Conservation (phyloP, 2,329 filamentous ascomycete genomes). For the Penicillium vulpinum region DNA sequence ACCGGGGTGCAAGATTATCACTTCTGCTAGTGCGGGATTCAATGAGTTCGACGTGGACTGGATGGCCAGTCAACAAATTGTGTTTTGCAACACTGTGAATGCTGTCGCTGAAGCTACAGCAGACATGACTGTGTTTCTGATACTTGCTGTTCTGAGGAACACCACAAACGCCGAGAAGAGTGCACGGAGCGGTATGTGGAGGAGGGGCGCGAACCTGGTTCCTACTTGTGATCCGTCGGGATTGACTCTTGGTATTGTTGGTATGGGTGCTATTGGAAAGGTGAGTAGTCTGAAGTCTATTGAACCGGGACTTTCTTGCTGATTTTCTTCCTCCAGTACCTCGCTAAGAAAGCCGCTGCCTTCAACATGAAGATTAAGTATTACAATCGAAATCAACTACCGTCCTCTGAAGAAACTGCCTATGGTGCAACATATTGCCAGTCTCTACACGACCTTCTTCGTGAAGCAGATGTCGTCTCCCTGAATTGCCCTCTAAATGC, state of each 20-base stretch:
- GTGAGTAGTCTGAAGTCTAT: slow-evolving; percentile 12
- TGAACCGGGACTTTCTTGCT: not conserved
- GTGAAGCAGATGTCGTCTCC: slow-evolving; percentile 45
- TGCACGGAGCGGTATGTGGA: slow-evolving; percentile 43
- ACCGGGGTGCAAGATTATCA: slow-evolving; percentile 49
- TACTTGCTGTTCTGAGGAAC: slow-evolving; percentile 51
- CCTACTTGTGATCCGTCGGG: slow-evolving; percentile 47
- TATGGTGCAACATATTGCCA: slow-evolving; percentile 41
- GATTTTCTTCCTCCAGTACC: slow-evolving; percentile 20
- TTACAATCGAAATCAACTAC: slow-evolving; percentile 43
- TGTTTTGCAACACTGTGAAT: slow-evolving; percentile 57
- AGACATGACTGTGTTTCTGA: slow-evolving; percentile 53
- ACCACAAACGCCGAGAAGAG: slow-evolving; percentile 43
- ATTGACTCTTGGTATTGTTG: slow-evolving; percentile 51
- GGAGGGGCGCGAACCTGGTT: slow-evolving; percentile 24
- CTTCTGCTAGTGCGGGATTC: slow-evolving; percentile 51
- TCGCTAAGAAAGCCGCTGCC: slow-evolving; percentile 42
- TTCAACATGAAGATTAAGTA: slow-evolving; percentile 51
- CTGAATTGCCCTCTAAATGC: slow-evolving; percentile 52
- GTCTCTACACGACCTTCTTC: slow-evolving; percentile 44
- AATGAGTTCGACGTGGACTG: slow-evolving; percentile 51
- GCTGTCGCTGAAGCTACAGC: slow-evolving; percentile 56
- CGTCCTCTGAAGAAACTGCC: slow-evolving; percentile 35
- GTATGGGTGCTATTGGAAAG: slow-evolving; percentile 52
- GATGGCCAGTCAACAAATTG: slow-evolving; percentile 47